phyloP scores from a whole-genome alignment of 2,329 filamentous ascomycete species.

The Exophiala dermatitidis region DNA sequence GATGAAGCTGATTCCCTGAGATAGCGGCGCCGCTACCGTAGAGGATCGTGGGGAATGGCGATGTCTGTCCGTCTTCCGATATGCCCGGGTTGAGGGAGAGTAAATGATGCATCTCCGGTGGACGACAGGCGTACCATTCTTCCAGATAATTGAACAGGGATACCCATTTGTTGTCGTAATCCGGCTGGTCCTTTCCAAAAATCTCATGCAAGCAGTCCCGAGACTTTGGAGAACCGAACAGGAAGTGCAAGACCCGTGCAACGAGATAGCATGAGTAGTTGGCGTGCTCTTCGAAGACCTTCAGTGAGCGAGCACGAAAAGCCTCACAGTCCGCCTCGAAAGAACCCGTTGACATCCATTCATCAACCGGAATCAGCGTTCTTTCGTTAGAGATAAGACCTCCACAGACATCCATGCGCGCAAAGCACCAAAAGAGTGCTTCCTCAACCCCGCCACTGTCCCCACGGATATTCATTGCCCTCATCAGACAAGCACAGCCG shows the following conservation, averaged over 20 bases:
- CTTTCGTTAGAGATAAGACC: not conserved
- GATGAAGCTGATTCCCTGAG: conserved; percentile 51
- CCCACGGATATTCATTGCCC: conserved; percentile 46
- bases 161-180: conserved; percentile 34
- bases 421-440: conserved; percentile 53
- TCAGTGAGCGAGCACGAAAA: not conserved
- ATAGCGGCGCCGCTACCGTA: conserved; percentile 51
- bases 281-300: not conserved
- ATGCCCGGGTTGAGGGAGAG: conserved; percentile 21
- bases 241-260: not conserved
- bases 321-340: not conserved
- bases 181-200: not conserved
- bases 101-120: conserved; percentile 42
- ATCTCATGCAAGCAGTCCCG: not conserved
- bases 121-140: conserved; percentile 43
- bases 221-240: not conserved
- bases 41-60: conserved; percentile 48
- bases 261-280: not conserved
- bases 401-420: conserved; percentile 40
- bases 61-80: conserved; percentile 27
- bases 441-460: conserved; percentile 46
- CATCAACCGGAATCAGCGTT: not conserved
- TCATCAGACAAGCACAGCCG: conserved; percentile 50
- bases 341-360: not conserved
- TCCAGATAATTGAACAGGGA: conserved; percentile 46